These are phyloP conservation scores for Dactylellina haptotyla DNA, from an alignment of 2,329 filamentous ascomycete genomes.

Conservation along the genomic window DNA sequence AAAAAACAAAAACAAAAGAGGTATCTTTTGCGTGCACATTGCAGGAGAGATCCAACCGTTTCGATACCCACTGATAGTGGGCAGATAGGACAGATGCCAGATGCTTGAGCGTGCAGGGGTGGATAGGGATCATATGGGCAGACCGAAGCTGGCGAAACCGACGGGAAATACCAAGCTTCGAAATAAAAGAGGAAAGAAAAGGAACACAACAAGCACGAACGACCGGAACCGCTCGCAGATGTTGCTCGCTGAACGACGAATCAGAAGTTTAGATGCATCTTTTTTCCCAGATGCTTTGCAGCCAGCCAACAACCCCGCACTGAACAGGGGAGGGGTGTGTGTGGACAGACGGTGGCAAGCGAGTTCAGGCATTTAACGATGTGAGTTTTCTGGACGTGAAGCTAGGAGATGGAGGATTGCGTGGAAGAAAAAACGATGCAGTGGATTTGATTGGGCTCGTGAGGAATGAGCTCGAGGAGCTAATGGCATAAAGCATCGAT, in stretches of 20 bases:
- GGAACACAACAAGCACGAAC: not conserved
- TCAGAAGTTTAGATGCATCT: conserved; percentile 52
- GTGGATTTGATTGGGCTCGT: conserved; percentile 19
- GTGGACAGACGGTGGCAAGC: conserved; percentile 47
- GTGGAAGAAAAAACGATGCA: conserved; percentile 4
- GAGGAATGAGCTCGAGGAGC: not conserved
- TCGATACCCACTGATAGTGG: conserved; percentile 39
- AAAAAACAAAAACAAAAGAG: too few relatives aligned
- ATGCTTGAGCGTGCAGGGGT: conserved; percentile 45
- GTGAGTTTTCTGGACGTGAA: not conserved
- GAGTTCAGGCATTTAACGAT: conserved; percentile 42
- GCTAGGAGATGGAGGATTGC: conserved; percentile 4
- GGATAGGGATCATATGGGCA: conserved; percentile 51
- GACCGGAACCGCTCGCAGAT: conserved; percentile 28
- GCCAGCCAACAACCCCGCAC: conserved; percentile 47
- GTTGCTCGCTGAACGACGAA: conserved; percentile 18
- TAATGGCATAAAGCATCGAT: not conserved
- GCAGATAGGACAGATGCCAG: conserved; percentile 27
- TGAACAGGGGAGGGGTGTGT: conserved; percentile 36
- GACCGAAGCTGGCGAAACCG: conserved; percentile 35
- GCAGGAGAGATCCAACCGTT: conserved; percentile 40
- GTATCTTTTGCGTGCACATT: conserved; percentile 25
- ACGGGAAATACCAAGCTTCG: conserved; percentile 31
- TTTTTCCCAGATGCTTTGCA: conserved; percentile 45
- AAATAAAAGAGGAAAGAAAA: conserved; percentile 15